Evolutionary conservation across 2,329 filamentous ascomycete genomes (phyloP).

Genomic region (Colletotrichum acutatum): DNA sequence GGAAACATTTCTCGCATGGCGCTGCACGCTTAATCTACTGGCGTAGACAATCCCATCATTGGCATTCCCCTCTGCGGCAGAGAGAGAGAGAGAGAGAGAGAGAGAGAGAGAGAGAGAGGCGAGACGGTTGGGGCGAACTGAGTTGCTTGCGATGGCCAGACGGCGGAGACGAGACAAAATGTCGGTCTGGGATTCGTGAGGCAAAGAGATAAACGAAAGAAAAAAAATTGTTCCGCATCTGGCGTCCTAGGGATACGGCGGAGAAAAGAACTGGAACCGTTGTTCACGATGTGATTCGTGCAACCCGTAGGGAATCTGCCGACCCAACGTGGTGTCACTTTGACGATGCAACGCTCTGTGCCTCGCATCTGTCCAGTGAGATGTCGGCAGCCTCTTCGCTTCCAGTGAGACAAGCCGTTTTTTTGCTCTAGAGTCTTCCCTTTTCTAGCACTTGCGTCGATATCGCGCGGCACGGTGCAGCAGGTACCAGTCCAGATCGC

Average conservation of each 20-base stretch:
- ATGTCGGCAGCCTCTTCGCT: conserved; percentile 7
- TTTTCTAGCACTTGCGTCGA: conserved; percentile 20
- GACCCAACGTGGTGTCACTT: conserved; percentile 26
- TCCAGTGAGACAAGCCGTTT: conserved; percentile 12
- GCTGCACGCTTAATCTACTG: not conserved
- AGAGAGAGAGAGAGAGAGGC: not conserved
- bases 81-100: not conserved
- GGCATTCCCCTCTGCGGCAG: not conserved
- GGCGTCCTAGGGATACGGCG: not conserved
- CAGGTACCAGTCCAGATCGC: conserved; percentile 19
- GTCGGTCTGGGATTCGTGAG: conserved; percentile 26
- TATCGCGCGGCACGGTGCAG: conserved; percentile 33
- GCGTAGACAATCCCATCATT: not conserved
- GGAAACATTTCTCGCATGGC: conserved; percentile 1
- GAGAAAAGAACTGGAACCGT: conserved; percentile 16
- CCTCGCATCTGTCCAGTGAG: conserved; percentile 21
- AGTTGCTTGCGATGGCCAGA: conserved; percentile 14
- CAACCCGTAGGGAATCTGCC: conserved; percentile 22
- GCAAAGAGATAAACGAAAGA: conserved; percentile 6
- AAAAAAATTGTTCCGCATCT: conserved; percentile 8
- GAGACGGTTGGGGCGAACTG: not conserved
- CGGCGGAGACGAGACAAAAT: conserved; percentile 20
- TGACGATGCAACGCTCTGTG: conserved; percentile 32
- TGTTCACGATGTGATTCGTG: conserved; percentile 35
- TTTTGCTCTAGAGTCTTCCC: not conserved